Base-by-base conservation (phyloP, 495 filamentous ascomycete species). In the Penicillium goetzii region DNA sequence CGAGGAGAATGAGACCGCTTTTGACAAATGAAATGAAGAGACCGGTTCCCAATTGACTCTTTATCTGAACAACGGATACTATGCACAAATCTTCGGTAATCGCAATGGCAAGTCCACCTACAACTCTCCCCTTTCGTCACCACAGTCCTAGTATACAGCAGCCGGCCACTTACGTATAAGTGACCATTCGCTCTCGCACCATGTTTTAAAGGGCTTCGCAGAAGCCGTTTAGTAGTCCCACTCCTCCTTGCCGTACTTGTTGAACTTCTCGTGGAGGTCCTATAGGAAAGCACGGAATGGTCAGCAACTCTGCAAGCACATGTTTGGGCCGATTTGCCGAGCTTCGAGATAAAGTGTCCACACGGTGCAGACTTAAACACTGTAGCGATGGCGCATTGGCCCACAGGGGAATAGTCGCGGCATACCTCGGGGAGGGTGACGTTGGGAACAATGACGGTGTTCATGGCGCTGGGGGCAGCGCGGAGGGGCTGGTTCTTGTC, bases 241-340 rank as follows among this genome's bases (percentile, higher is more conserved):
- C 72, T 82, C 79, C 72, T 97, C 95, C 86, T 97, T 98, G 78
- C 94, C 95, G 85, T 89, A 97, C 86, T 99, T 99, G 87, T 99
- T 99, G 85, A 87, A 98, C 76, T 88, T 88, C 68, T 98, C 95
- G 80, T 99, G 95, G 59, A 96, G 85, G 54, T 86, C 80, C 95
- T 97, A 62, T 38, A 56, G 40, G 19, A 68, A 58, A 51, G 38
- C 26, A 34, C 25, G 32, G 43, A 53, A 64, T 56, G 28, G 65
- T 53, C 36, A 59, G 55, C 57, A 49, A 52, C 33, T 59, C 23
- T 43, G 32, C 12, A 55, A 55, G 28, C 19, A n/a, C 32, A 15
- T 58, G 17, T 3, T 21, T 43, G 19, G 25, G 23, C n/a, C 17
- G 14, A 58, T n/a, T 19, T 15, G 56, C 17, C 41, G 9, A 15